Conservation (phyloP, 1,139 yeast genomes). For the Nakaseomyces uthaithaninus region DNA sequence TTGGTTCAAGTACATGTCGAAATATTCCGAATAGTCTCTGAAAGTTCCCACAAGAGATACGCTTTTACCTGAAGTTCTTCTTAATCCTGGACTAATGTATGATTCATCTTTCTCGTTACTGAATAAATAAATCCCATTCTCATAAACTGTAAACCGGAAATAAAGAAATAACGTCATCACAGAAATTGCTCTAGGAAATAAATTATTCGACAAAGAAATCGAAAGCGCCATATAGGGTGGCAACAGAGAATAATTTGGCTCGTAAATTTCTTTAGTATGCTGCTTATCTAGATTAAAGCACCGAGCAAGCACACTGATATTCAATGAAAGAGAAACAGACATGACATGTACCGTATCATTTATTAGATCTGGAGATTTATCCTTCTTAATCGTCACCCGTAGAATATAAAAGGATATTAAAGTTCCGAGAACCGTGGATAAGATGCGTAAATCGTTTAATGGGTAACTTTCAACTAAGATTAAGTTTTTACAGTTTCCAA, state of each 20-base stretch:
- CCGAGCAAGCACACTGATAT: conserved; percentile 9
- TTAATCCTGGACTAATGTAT: conserved; percentile 10
- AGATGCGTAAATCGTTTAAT: conserved; percentile 13
- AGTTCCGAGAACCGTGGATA: conserved; percentile 12
- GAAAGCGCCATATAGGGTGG: conserved; percentile 13
- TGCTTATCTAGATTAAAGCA: conserved; percentile 10
- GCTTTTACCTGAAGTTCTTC: conserved; percentile 4
- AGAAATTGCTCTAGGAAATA: conserved; percentile 12
- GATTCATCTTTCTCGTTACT: not conserved
- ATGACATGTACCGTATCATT: conserved; percentile 11
- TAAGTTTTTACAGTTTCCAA: conserved; percentile 16
- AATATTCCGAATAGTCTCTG: conserved; percentile 9
- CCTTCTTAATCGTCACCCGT: conserved; percentile 10
- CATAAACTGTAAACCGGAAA: conserved; percentile 12
- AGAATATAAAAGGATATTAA: conserved; percentile 13
- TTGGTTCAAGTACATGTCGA: conserved; percentile 8
- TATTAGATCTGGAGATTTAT: conserved; percentile 8
- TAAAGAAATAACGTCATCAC: conserved; percentile 11
- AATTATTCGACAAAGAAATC: conserved; percentile 7
- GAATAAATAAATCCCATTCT: conserved; percentile 7
- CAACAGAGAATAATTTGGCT: conserved; percentile 1
- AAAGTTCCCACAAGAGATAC: conserved; percentile 10
- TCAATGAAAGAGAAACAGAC: conserved; percentile 10
- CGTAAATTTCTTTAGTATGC: conserved; percentile 7
- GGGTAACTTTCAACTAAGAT: conserved; percentile 11